Evolutionary conservation across 176 grass and related monocot genomes (phyloP).

Genomic region (Avena sativa): DNA sequence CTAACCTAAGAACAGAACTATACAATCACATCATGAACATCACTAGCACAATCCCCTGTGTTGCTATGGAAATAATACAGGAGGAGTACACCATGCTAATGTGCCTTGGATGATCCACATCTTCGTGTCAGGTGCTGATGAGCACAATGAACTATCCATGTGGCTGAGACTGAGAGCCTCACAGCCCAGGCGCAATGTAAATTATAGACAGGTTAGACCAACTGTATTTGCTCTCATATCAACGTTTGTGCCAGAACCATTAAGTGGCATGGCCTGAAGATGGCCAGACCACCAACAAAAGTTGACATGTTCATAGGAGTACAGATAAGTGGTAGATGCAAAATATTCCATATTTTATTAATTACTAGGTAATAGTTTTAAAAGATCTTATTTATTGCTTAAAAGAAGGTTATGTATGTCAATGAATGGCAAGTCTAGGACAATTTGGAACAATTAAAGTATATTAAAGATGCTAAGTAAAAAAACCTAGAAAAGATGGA

Average conservation of each 20-base stretch:
- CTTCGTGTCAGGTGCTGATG: too few species aligned
- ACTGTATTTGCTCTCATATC: not conserved
- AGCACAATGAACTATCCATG: too few species aligned
- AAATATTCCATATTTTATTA: constrained; percentile 14
- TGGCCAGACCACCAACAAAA: not conserved
- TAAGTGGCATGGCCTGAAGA: not conserved
- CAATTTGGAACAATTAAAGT: constrained; percentile 9
- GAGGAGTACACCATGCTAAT: too few species aligned
- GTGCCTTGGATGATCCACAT: too few species aligned
- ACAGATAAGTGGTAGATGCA: not conserved
- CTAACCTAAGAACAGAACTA: constrained; percentile 30
- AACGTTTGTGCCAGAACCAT: constrained; percentile 7
- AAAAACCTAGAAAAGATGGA: constrained; percentile 6
- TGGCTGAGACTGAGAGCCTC: too few species aligned
- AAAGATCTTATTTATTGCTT: not conserved
- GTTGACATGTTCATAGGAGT: not conserved
- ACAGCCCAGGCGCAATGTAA: too few species aligned
- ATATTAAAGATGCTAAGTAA: constrained; percentile 28
- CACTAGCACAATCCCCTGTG: not conserved
- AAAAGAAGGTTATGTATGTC: not conserved
- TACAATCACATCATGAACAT: constrained; percentile 1
- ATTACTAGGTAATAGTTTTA: not conserved
- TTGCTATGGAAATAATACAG: not conserved
- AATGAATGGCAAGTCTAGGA: not conserved
- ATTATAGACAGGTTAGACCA: not conserved